A percentile compares a stretch with the other conserved stretches of the same genome.
Evolutionary conservation across 176 grass and related monocot genomes (phyloP).

Genomic region (Tillandsia fasciculata): DNA sequence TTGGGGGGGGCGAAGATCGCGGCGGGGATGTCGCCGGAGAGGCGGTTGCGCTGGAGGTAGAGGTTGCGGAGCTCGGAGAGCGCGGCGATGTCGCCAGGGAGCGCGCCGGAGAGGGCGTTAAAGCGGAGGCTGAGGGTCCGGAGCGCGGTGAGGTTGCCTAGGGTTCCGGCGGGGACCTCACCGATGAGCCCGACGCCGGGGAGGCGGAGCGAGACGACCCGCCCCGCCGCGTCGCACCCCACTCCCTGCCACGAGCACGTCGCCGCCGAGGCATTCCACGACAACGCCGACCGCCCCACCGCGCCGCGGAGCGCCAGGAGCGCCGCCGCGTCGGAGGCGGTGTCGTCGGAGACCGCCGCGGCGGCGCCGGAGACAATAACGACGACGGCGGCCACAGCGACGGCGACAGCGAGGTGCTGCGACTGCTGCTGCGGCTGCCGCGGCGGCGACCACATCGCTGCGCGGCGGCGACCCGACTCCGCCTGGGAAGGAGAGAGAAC

Average conservation of each 20-base stretch:
- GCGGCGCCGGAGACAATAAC: conserved; percentile 1
- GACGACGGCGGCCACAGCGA: conserved; percentile 8
- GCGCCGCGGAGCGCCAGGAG: conserved; percentile 48
- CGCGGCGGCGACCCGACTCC: neutral
- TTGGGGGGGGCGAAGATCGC: conserved; percentile 53
- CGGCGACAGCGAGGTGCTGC: neutral
- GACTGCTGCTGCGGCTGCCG: neutral
- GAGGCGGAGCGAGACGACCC: conserved; percentile 57
- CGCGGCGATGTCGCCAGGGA: conserved; percentile 53
- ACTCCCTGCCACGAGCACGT: conserved; percentile 71
- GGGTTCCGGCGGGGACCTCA: conserved; percentile 41
- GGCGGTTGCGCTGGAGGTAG: conserved; percentile 71
- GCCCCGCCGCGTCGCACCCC: conserved; percentile 41
- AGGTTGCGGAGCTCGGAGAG: conserved; percentile 73
- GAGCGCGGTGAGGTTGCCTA: conserved; percentile 77
- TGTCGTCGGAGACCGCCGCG: neutral
- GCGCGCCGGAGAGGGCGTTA: conserved; percentile 54
- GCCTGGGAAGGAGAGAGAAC: neutral
- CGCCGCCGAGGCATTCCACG: conserved; percentile 56
- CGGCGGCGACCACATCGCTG: conserved; percentile 13
- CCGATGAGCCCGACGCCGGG: conserved; percentile 73
- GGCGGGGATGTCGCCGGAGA: conserved; percentile 63
- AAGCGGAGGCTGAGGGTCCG: conserved; percentile 84
- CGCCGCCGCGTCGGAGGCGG: conserved; percentile 24
- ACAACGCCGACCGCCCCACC: conserved; percentile 47